Conservation (phyloP, 1,139 yeast species). For the Kodamaea sp. region DNA sequence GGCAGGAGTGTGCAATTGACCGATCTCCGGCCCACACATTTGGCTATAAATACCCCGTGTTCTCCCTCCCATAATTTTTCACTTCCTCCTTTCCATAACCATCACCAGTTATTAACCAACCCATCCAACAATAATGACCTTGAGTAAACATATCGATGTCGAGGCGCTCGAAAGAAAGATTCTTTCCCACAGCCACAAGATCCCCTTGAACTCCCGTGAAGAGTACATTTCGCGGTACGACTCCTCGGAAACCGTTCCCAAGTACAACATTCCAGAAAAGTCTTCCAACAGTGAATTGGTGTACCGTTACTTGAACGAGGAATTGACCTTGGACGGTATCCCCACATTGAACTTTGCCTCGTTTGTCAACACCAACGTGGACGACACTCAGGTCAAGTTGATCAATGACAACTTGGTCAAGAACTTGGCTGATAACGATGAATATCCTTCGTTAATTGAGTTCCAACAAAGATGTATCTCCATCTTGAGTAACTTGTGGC, state of each 20-base stretch:
- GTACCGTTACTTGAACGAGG: slow-evolving; percentile 67
- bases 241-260: slow-evolving; percentile 40
- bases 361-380: slow-evolving; percentile 77
- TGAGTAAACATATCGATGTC: slow-evolving; percentile 30
- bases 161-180: slow-evolving; percentile 25
- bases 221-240: slow-evolving; percentile 37
- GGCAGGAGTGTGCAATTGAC: no score
- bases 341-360: slow-evolving; percentile 86
- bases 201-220: slow-evolving; percentile 27
- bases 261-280: slow-evolving; percentile 56
- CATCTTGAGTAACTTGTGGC: slow-evolving; percentile 79
- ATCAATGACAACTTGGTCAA: slow-evolving; percentile 73
- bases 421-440: slow-evolving; percentile 91
- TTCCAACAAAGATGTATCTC: slow-evolving; percentile 81
- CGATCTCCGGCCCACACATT: no score
- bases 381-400: slow-evolving; percentile 48
- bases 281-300: slow-evolving; percentile 58
- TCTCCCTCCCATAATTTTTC: no score
- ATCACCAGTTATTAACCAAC: no score
- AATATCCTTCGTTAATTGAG: slow-evolving; percentile 83
- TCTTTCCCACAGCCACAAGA: slow-evolving; percentile 23
- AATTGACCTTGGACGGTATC: slow-evolving; percentile 77
- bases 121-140: no score
- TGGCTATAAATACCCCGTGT: no score
- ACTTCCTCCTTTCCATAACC: no score